phyloP scores from a whole-genome alignment of 2,329 filamentous ascomycete genomes.

The Fonsecaea multimorphosa region DNA sequence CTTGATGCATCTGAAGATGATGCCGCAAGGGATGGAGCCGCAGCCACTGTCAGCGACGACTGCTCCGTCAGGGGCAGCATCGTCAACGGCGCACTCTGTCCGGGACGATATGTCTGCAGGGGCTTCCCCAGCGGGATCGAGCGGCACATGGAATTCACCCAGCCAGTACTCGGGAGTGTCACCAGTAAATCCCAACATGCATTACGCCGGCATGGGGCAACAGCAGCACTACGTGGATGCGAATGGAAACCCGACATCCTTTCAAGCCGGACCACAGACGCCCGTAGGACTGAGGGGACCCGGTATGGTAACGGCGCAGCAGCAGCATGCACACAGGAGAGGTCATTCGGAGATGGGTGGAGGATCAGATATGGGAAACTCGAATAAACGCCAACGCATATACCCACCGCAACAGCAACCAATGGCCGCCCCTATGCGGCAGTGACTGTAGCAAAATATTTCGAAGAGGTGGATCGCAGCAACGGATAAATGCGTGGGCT shows the following conservation, averaged over 20 bases:
- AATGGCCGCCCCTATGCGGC: slow-evolving; percentile 35
- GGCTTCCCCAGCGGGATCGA: slow-evolving; percentile 64
- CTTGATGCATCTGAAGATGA: slow-evolving; percentile 79
- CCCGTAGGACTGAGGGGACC: slow-evolving; percentile 30
- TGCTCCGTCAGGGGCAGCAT: slow-evolving; percentile 56
- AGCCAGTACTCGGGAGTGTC: slow-evolving; percentile 64
- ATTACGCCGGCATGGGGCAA: slow-evolving; percentile 27
- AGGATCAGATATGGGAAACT: slow-evolving; percentile 31
- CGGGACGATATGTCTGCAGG: slow-evolving; percentile 69
- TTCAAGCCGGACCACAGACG: slow-evolving; percentile 29
- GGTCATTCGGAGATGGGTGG: slow-evolving; percentile 34
- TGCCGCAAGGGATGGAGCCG: slow-evolving; percentile 62
- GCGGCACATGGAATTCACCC: slow-evolving; percentile 69
- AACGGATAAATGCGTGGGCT: neutral
- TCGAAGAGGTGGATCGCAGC: neutral
- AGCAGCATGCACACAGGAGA: slow-evolving; percentile 25
- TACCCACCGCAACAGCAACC: slow-evolving; percentile 33
- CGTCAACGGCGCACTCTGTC: slow-evolving; percentile 60
- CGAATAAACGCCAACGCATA: slow-evolving; percentile 34
- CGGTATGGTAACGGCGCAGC: slow-evolving; percentile 22
- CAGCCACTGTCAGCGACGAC: slow-evolving; percentile 44
- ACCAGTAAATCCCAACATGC: slow-evolving; percentile 57
- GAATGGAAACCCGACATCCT: slow-evolving; percentile 28
- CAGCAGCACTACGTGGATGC: slow-evolving; percentile 33
- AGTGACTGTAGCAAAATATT: slow-evolving; percentile 14